phyloP scores from a whole-genome alignment of 805 yeast genomes.

The Alloascoidea hylecoeti region DNA sequence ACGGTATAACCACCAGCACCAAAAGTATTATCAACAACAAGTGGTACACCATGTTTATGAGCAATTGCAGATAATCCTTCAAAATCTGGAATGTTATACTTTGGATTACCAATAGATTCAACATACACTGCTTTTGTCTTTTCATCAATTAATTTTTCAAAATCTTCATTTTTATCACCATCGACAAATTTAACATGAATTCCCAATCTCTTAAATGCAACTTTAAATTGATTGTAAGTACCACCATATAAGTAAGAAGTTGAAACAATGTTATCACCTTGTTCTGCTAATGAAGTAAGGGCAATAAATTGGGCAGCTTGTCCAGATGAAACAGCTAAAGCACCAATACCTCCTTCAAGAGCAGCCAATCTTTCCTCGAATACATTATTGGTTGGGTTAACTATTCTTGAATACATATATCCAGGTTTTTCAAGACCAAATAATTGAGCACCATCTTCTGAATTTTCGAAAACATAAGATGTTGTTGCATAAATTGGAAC shows the following conservation, averaged over 20 bases:
- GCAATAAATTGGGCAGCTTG: slow-evolving; percentile 92
- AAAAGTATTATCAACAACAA: slow-evolving; percentile 91
- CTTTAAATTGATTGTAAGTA: slow-evolving; percentile 90
- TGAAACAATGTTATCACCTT: slow-evolving; percentile 84
- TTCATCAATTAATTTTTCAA: slow-evolving; percentile 61
- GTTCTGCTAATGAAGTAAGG: slow-evolving; percentile 66
- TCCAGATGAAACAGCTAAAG: slow-evolving; percentile 82
- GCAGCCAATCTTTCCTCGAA: slow-evolving; percentile 89
- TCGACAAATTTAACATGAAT: slow-evolving; percentile 74
- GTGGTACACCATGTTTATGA: slow-evolving; percentile 76
- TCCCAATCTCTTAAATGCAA: slow-evolving; percentile 79
- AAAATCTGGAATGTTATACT: slow-evolving; percentile 85
- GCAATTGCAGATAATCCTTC: slow-evolving; percentile 63
- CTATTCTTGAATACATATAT: slow-evolving; percentile 76
- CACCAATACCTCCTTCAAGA: slow-evolving; percentile 85
- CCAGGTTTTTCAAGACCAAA: slow-evolving; percentile 80
- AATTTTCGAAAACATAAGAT: slow-evolving; percentile 76
- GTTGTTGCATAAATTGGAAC: slow-evolving; percentile 90
- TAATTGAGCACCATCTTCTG: slow-evolving; percentile 84
- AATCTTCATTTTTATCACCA: slow-evolving; percentile 63
- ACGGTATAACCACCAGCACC: slow-evolving; percentile 92
- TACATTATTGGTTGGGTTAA: slow-evolving; percentile 87
- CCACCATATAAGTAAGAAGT: slow-evolving; percentile 90
- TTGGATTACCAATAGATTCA: slow-evolving; percentile 89
- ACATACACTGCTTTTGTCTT: slow-evolving; percentile 83